Evolutionary conservation across 768 basidiomycete genomes (phyloP).

Genomic region (Hemileccinum impolitum): DNA sequence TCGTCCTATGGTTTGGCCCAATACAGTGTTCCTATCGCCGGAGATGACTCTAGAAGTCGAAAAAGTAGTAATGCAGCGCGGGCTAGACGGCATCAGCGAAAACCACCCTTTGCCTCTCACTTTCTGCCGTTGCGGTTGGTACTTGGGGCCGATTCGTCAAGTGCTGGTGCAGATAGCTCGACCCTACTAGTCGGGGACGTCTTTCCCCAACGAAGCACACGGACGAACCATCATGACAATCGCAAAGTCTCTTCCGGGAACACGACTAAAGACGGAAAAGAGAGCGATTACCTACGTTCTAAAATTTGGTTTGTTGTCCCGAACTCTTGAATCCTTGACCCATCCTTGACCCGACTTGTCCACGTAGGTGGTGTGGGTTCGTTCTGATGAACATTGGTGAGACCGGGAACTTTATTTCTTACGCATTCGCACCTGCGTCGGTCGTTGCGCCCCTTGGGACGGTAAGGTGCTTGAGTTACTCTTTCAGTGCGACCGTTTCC

Average conservation of each 20-base stretch:
- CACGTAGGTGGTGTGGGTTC: constrained; percentile 83
- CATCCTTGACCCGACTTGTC: not conserved
- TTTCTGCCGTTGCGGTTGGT: constrained; percentile 31
- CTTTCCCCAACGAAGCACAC: constrained; percentile 20
- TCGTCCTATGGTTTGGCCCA: constrained; percentile 17
- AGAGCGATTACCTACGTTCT: constrained; percentile 77
- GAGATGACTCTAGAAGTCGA: constrained; percentile 28
- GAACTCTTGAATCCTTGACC: not conserved
- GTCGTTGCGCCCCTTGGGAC: constrained; percentile 95
- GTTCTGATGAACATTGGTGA: constrained; percentile 90
- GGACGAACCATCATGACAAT: constrained; percentile 3
- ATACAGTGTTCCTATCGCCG: constrained; percentile 1
- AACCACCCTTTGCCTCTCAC: constrained; percentile 34
- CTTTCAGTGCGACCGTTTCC: not conserved
- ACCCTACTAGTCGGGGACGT: constrained; percentile 41
- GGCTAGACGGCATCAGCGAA: constrained; percentile 22
- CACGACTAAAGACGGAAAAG: constrained; percentile 40
- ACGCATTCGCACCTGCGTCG: constrained; percentile 89
- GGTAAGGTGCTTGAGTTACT: constrained; percentile 44
- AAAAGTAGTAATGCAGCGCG: constrained; percentile 22
- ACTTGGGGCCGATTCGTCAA: constrained; percentile 6
- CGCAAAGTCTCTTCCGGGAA: constrained; percentile 17
- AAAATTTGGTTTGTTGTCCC: constrained; percentile 65
- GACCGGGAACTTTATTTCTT: constrained; percentile 85
- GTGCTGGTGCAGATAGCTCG: not conserved